phyloP scores from a whole-genome alignment of 2,329 filamentous ascomycete genomes.

The Colletotrichum australisinense region DNA sequence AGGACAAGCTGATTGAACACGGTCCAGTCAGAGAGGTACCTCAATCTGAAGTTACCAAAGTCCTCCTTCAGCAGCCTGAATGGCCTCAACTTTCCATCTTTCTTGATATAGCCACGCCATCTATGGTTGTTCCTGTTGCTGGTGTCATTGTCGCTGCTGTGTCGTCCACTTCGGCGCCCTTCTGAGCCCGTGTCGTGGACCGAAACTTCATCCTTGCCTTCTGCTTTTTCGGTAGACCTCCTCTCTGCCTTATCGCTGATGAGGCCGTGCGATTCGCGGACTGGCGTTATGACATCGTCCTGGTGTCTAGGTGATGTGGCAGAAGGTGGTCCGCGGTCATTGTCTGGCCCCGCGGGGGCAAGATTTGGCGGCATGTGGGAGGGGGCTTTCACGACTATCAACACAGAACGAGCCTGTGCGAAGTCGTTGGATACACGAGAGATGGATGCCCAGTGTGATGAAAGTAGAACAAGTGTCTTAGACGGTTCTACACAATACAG shows the following conservation, averaged over 20 bases:
- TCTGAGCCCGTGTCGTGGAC: background rate
- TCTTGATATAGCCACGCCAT: conserved; percentile 41
- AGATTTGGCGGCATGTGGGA: background rate
- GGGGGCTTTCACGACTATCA: background rate
- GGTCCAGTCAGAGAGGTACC: conserved; percentile 66
- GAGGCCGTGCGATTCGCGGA: background rate
- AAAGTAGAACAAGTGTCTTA: background rate
- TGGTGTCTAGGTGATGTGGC: background rate
- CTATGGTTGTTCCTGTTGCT: background rate
- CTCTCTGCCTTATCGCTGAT: background rate
- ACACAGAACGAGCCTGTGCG: background rate
- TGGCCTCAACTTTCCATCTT: conserved; percentile 58
- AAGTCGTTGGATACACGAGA: background rate
- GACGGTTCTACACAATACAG: background rate
- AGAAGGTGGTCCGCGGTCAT: background rate
- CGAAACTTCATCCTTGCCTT: background rate
- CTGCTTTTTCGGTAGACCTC: background rate
- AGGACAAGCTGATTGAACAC: conserved; percentile 73
- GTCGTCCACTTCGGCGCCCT: background rate
- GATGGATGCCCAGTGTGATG: background rate
- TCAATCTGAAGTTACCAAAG: conserved; percentile 54
- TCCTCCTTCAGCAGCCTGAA: conserved; percentile 66
- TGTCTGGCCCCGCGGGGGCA: background rate
- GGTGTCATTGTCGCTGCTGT: background rate
- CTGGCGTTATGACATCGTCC: conserved; percentile 13